Conservation (phyloP, 192 early-diverging fungal species). For the Spizellomyces sp. region DNA sequence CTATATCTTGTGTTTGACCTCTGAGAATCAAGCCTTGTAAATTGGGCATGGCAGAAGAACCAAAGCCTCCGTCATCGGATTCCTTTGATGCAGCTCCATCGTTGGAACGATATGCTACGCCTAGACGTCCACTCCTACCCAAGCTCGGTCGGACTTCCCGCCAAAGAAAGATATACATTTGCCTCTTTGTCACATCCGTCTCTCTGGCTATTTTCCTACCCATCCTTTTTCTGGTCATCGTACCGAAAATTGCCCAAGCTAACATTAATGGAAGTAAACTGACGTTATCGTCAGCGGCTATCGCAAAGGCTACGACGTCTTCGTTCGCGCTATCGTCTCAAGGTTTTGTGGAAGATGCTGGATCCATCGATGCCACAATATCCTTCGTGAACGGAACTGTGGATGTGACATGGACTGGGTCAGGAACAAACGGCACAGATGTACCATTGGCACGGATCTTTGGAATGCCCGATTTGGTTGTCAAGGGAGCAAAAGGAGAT, state of each 20-base stretch:
- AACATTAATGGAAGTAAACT: slow-evolving; percentile 5
- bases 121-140: too few relatives aligned
- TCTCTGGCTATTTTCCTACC: neutral
- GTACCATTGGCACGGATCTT: neutral
- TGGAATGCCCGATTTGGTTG: slow-evolving; percentile 1
- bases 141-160: too few relatives aligned
- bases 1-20: too few relatives aligned
- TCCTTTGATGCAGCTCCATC: too few relatives aligned
- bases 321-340: neutral
- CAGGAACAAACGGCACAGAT: slow-evolving; percentile 2
- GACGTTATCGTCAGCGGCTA: neutral
- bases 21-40: too few relatives aligned
- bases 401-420: neutral
- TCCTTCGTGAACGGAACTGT: neutral
- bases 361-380: slow-evolving; percentile 5
- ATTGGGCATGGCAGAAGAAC: too few relatives aligned
- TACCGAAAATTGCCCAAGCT: slow-evolving; percentile 1
- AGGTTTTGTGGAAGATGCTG: slow-evolving; percentile 5
- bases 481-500: slow-evolving; percentile 2
- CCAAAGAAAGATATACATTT: neutral
- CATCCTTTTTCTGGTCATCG: neutral
- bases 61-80: too few relatives aligned
- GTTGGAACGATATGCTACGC: too few relatives aligned
- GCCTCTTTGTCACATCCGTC: neutral
- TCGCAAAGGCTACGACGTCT: neutral